A percentile compares a stretch with the other conserved stretches of the same genome.
These are phyloP conservation scores for Sextonia rubra DNA, from an alignment of 164 flowering plant genomes.

Conservation along the genomic window DNA sequence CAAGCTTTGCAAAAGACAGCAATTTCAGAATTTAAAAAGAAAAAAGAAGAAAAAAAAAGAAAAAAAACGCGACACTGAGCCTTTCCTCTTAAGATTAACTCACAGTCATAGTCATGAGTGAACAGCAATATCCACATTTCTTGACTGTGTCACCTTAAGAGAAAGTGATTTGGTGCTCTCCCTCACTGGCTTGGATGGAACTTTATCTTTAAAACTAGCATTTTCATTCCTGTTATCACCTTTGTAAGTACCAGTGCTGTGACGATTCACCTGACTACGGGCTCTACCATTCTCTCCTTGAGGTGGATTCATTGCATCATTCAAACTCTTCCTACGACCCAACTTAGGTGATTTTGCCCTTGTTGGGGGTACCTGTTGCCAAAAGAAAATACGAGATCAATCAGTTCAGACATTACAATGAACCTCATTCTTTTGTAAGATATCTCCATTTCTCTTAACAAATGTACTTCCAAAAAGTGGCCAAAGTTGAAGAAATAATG, in stretches of 20 bases:
- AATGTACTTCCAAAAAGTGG: too few relatives aligned
- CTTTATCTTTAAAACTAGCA: constrained; percentile 27
- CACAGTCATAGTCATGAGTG: constrained; percentile 31
- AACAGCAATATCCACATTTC: constrained; percentile 37
- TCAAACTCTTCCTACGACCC: constrained; percentile 72
- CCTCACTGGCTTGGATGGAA: constrained; percentile 22
- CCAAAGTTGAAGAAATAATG: not conserved
- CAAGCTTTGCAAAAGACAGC: constrained; percentile 26
- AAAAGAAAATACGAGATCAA: constrained; percentile 1
- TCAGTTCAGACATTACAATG: not conserved
- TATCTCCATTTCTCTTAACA: not conserved
- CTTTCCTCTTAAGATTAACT: constrained; percentile 7
- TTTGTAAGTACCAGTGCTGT: constrained; percentile 48
- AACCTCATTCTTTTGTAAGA: not conserved
- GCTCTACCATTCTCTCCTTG: constrained; percentile 28
- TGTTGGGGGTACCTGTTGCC: constrained; percentile 65
- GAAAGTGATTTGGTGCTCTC: constrained; percentile 29
- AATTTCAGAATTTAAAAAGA: too few relatives aligned
- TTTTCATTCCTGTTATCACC: constrained; percentile 24
- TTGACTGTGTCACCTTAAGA: constrained; percentile 24
- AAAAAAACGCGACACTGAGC: not conserved
- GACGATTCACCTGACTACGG: constrained; percentile 39
- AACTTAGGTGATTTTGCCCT: constrained; percentile 88
- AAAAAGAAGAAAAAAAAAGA: constrained; percentile 1
- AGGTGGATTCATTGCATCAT: constrained; percentile 42